These are phyloP conservation scores for Micractinium sp. DNA, from an alignment of 139 green algal genomes.

Conservation along the genomic window DNA sequence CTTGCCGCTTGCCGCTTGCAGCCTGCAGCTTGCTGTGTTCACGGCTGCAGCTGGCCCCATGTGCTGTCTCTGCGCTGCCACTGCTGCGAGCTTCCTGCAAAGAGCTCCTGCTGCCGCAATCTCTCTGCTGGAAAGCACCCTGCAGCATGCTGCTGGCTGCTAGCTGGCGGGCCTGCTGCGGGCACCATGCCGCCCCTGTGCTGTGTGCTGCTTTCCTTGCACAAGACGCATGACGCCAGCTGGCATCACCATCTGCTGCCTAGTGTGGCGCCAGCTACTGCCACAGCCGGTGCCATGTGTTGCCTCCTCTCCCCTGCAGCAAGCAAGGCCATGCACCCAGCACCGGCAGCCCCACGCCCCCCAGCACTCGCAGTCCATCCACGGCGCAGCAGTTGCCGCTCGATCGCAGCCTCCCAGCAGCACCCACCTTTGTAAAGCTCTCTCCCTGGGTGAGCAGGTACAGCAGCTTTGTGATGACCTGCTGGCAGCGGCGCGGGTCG, in stretches of 20 bases:
- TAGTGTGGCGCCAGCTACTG: too few species aligned
- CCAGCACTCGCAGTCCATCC: background rate
- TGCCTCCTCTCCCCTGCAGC: background rate
- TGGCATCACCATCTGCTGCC: too few species aligned
- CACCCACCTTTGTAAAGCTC: conserved; percentile 95
- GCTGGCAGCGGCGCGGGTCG: conserved; percentile 90
- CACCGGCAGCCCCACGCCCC: background rate
- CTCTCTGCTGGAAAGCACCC: too few species aligned
- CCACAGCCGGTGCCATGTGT: background rate
- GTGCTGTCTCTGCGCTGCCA: too few species aligned
- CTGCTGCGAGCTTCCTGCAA: too few species aligned
- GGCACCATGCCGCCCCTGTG: too few species aligned
- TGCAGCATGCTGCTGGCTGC: too few species aligned
- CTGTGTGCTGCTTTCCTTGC: too few species aligned
- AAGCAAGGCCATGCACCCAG: background rate
- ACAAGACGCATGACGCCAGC: too few species aligned
- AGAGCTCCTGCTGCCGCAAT: too few species aligned
- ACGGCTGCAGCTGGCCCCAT: background rate
- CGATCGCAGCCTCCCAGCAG: too few species aligned
- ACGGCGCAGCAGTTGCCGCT: background rate
- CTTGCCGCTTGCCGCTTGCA: background rate
- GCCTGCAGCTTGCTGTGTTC: background rate
- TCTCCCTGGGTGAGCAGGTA: conserved; percentile 98
- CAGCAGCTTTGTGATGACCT: conserved; percentile 99
- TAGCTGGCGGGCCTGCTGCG: too few species aligned